phyloP scores from a whole-genome alignment of 2,329 filamentous ascomycete species.

The Trematosphaeria pertusa region DNA sequence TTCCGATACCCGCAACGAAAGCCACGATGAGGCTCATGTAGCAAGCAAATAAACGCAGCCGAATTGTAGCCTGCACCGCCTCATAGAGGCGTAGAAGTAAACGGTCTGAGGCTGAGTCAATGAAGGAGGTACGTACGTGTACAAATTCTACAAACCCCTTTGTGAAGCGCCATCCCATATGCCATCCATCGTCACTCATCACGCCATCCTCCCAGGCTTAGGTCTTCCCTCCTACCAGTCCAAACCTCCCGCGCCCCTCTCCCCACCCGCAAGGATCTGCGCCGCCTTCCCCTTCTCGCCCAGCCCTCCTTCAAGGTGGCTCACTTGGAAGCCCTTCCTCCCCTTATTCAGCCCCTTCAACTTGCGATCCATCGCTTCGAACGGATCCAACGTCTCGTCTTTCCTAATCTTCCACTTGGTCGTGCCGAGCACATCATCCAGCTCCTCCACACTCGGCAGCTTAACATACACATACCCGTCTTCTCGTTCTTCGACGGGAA shows the following conservation, averaged over 20 bases:
- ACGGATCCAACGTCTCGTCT: slow-evolving; percentile 67
- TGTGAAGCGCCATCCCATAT: slow-evolving; percentile 8
- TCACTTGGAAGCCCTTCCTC: slow-evolving; percentile 56
- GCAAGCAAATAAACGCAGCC: too few relatives aligned
- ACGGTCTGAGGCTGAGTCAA: too few relatives aligned
- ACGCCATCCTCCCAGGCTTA: not conserved
- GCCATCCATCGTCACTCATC: slow-evolving; percentile 3
- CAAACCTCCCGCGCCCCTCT: slow-evolving; percentile 51
- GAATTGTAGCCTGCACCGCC: too few relatives aligned
- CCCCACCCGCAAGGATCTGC: slow-evolving; percentile 55
- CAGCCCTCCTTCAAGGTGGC: slow-evolving; percentile 53
- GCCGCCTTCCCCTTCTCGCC: slow-evolving; percentile 53
- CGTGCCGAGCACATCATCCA: slow-evolving; percentile 81
- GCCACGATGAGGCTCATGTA: too few relatives aligned
- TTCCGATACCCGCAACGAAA: too few relatives aligned
- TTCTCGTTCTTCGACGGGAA: slow-evolving; percentile 74
- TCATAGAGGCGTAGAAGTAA: too few relatives aligned
- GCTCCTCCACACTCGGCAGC: slow-evolving; percentile 79
- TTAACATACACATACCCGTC: slow-evolving; percentile 83
- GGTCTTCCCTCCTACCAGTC: too few relatives aligned
- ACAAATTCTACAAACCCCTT: not conserved
- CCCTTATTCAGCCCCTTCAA: slow-evolving; percentile 59
- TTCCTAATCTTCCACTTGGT: slow-evolving; percentile 79
- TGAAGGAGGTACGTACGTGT: too few relatives aligned
- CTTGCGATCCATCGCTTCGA: slow-evolving; percentile 63